Evolutionary conservation across 1,284 basidiomycete genomes (phyloP).

Genomic region (Pterulicium gracile): DNA sequence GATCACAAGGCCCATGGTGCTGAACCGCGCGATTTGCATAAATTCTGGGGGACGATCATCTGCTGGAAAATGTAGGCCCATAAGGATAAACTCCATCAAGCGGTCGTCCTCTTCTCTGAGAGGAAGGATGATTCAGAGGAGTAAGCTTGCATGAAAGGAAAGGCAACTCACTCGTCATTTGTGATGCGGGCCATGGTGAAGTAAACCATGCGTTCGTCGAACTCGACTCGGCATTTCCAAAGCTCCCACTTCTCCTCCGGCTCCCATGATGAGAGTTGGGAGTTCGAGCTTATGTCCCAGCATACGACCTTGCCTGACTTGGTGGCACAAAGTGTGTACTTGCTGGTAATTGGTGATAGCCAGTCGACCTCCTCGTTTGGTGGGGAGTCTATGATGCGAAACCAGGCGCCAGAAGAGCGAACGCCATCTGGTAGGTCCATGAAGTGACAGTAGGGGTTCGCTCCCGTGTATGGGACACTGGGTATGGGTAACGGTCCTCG

Average conservation of each 20-base stretch:
- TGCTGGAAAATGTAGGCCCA: slow-evolving; percentile 41
- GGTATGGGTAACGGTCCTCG: slow-evolving; percentile 43
- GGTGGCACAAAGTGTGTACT: slow-evolving; percentile 61
- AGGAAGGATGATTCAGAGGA: slow-evolving; percentile 7
- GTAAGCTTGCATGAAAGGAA: background rate
- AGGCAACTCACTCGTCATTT: slow-evolving; percentile 31
- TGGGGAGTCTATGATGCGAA: slow-evolving; percentile 51
- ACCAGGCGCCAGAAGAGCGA: slow-evolving; percentile 28
- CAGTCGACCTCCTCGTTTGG: slow-evolving; percentile 60
- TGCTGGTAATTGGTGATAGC: slow-evolving; percentile 64
- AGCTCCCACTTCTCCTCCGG: slow-evolving; percentile 57
- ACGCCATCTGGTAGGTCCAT: slow-evolving; percentile 12
- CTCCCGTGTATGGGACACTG: slow-evolving; percentile 8
- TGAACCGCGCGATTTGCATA: slow-evolving; percentile 45
- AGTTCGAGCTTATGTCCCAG: slow-evolving; percentile 56
- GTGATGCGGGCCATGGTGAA: slow-evolving; percentile 59
- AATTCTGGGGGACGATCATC: slow-evolving; percentile 32
- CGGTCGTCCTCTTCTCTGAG: slow-evolving; percentile 32
- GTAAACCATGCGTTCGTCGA: slow-evolving; percentile 56
- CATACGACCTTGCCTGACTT: slow-evolving; percentile 67
- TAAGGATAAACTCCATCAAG: slow-evolving; percentile 46
- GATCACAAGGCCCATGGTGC: slow-evolving; percentile 59
- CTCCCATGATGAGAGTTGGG: slow-evolving; percentile 54
- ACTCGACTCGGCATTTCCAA: slow-evolving; percentile 69
- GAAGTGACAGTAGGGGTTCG: slow-evolving; percentile 13